Evolutionary conservation across 805 yeast species (phyloP), one percentile per base, ranked within the genome.

Genomic region (Ogataea dorogensis): DNA sequence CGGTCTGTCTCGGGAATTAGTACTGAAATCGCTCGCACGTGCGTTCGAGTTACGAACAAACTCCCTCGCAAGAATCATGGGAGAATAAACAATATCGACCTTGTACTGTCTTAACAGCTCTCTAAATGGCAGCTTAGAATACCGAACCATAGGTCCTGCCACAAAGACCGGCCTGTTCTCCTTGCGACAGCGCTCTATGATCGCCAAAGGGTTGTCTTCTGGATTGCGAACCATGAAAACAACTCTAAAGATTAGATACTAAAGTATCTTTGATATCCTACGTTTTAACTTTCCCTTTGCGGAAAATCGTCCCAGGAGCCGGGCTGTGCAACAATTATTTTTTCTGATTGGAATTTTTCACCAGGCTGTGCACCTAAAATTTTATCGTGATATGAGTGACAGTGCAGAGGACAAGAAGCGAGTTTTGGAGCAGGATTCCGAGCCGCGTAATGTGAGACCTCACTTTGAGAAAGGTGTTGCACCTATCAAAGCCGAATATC

Each of bases 101-200:
- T 74, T 68, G 57, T 79, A 86, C 24, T 79, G 79, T 20, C 96
- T 63, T 11, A 84, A 79, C 5, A 86, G 65, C 41, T 86, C 85
- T 34, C 98, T 70, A 54, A 93, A 91, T 3, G 98, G 96, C 27
- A 93, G 71, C 59, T 93, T 91, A 1, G 96, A 86, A 66, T 93
- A 93, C 33, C 98, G 68, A 1, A 93, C 98, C 98, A 93, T 93
- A 4, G 98, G 98, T 0, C 98, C 98, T 1, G 86, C 80, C 8
- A 84, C 70, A 27, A 70, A 73, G 1, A 75, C 86, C 0, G 82
- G 81, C 41, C 81, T 60, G 4, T 67, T 65, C 42, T 71, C 74
- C 2, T 49, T 35, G 45, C 61, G 56, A 54, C 81, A 65, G 39
- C 70, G 60, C 35, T 65, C 61, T 8, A 79, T 66, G 11, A 79